Base-by-base conservation (phyloP, 768 basidiomycete species). In the Kwoniella sp. region DNA sequence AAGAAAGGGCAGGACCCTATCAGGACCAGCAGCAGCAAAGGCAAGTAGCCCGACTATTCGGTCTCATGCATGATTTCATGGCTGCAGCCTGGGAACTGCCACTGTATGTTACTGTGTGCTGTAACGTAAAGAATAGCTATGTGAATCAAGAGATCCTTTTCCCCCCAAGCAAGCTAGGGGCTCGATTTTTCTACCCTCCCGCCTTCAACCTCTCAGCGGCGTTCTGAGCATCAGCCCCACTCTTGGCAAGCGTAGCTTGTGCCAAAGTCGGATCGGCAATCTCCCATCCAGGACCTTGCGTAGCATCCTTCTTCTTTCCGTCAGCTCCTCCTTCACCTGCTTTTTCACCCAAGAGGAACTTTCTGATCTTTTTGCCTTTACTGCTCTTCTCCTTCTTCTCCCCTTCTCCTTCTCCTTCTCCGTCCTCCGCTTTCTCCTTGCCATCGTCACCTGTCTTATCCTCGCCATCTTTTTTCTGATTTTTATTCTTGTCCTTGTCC, bases 241-340 rank as follows among this genome's bases (percentile, higher is more conserved):
- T 51, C n/a, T 26, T 37, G 9, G 62, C 62, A 17, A 64, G 37
- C 10, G 62, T 64, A 10, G 37, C 37, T 33, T 64, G 62, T 6
- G 62, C 62, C 37, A 64, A 7, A n/a, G 49, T 21, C 6, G 49
- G 27, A 64, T 64, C 62, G n/a, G 62, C 62, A 21, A 58, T 46
- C 36, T 64, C 62, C 62, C 62, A 64, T 10, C 55, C 55, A 2
- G 53, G 55, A 17, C 62, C 62, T 13, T 37, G 2, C 24, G 36
- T 44, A 9, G 26, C 24, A 26, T 19, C 27, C 8, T 49, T 30
- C n/a, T 62, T 29, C 37, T 25, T 24, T 22, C 24, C 15, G 26
- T 37, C 25, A 9, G 26, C 26, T 7, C 25, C 22, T 56, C n/a
- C 36, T 4, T 56, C 21, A 19, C 21, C 27, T 26, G 21, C 60